Percentiles rank a stretch among this genome's conserved stretches.
phyloP scores from a whole-genome alignment of 2,329 filamentous ascomycete genomes.

The Sphaerulina musiva region DNA sequence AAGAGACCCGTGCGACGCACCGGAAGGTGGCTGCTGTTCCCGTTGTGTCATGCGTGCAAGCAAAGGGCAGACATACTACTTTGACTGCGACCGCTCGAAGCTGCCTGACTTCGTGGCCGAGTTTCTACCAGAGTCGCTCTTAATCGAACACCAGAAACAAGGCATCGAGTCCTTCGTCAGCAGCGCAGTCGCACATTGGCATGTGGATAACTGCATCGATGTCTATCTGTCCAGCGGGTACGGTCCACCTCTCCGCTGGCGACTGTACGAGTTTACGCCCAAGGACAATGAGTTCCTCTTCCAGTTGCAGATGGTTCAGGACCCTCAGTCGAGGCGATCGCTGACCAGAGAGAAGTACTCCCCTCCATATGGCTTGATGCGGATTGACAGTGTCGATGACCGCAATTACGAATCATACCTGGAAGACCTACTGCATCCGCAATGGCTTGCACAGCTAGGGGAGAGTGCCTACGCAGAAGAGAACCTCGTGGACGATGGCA shows the following conservation, averaged over 20 bases:
- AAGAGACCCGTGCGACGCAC: slow-evolving; percentile 38
- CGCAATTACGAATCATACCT: slow-evolving; percentile 42
- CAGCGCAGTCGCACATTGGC: slow-evolving; percentile 34
- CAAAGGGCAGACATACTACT: slow-evolving; percentile 36
- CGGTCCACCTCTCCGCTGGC: slow-evolving; percentile 40
- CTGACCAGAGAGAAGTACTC: slow-evolving; percentile 35
- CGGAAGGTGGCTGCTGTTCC: slow-evolving; percentile 25
- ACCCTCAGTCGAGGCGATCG: slow-evolving; percentile 28
- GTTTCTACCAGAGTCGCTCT: slow-evolving; percentile 36
- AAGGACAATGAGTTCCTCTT: slow-evolving; percentile 36
- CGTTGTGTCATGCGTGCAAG: slow-evolving; percentile 32
- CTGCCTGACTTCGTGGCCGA: slow-evolving; percentile 39
- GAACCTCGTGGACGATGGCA: slow-evolving; percentile 33
- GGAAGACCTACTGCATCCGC: slow-evolving; percentile 36
- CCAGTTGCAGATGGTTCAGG: slow-evolving; percentile 41
- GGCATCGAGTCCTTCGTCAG: slow-evolving; percentile 38
- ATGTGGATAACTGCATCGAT: slow-evolving; percentile 34
- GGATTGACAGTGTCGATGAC: slow-evolving; percentile 41
- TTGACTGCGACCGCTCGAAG: slow-evolving; percentile 43
- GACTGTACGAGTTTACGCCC: slow-evolving; percentile 44
- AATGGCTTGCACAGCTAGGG: slow-evolving; percentile 39
- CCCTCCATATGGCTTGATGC: slow-evolving; percentile 42
- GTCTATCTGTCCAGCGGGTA: slow-evolving; percentile 41
- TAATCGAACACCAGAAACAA: slow-evolving; percentile 35
- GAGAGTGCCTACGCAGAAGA: slow-evolving; percentile 43